These are phyloP conservation scores for Lasiodiplodia theobromae DNA, from an alignment of 2,329 filamentous ascomycete species.

Conservation along the genomic window DNA sequence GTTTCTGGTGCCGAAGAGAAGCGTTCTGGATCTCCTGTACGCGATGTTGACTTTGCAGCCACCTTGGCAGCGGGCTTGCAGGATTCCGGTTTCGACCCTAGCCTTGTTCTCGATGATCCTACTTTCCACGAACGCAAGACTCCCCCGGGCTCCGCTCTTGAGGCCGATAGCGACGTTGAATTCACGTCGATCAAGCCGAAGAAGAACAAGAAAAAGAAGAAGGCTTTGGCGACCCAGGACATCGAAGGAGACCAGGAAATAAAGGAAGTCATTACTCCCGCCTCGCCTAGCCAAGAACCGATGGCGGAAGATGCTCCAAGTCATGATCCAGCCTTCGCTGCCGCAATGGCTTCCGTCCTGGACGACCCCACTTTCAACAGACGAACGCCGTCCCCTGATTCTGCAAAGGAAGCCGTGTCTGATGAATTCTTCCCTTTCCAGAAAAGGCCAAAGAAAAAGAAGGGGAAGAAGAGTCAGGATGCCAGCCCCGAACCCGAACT, in stretches of 20 bases:
- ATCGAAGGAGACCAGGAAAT: background rate
- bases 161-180: constrained; percentile 34
- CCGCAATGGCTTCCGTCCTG: constrained; percentile 47
- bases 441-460: constrained; percentile 43
- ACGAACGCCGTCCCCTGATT: constrained; percentile 24
- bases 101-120: constrained; percentile 53
- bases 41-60: constrained; percentile 56
- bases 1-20: constrained; percentile 14
- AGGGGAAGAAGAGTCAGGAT: constrained; percentile 37
- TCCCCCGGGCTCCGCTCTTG: constrained; percentile 40
- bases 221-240: background rate
- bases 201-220: constrained; percentile 41
- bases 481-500: background rate
- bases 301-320: background rate
- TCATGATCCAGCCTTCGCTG: constrained; percentile 37
- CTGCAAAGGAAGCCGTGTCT: constrained; percentile 35
- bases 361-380: constrained; percentile 45
- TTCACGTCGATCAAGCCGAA: constrained; percentile 32
- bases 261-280: constrained; percentile 6
- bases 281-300: background rate
- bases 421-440: constrained; percentile 37
- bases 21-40: constrained; percentile 37
- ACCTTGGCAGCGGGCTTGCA: constrained; percentile 55
- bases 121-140: constrained; percentile 42
- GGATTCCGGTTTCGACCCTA: constrained; percentile 55